Evolutionary conservation across 2,329 filamentous ascomycete genomes (phyloP).

Genomic region (Exserohilum rostratum): DNA sequence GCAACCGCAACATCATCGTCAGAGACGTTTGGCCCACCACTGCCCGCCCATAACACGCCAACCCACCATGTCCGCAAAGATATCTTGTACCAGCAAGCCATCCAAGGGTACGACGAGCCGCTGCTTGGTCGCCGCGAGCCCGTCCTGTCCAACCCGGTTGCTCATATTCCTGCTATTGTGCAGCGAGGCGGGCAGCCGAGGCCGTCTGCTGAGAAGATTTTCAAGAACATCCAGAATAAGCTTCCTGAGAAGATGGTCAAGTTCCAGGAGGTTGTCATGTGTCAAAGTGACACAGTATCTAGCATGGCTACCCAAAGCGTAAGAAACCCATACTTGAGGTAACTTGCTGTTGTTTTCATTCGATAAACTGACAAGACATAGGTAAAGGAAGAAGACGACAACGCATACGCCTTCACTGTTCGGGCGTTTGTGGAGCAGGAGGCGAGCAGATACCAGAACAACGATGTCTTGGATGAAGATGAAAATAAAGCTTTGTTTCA

Average conservation of each 20-base stretch:
- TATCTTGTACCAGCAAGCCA: constrained; percentile 2
- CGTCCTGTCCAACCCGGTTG: constrained; percentile 13
- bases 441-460: constrained; percentile 3
- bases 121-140: constrained; percentile 18
- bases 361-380: background rate
- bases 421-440: constrained; percentile 11
- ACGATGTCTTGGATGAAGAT: constrained; percentile 15
- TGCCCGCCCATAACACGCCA: background rate
- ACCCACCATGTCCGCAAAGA: background rate
- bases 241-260: background rate
- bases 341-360: too few species aligned
- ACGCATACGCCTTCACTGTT: constrained; percentile 1
- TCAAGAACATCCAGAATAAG: constrained; percentile 6
- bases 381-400: background rate
- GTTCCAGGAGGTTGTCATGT: background rate
- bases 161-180: constrained; percentile 14
- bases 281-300: background rate
- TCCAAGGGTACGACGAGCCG: constrained; percentile 19
- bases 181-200: constrained; percentile 8
- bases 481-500: constrained; percentile 16
- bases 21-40: background rate
- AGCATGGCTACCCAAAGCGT: background rate
- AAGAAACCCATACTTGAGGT: too few species aligned
- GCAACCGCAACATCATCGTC: background rate
- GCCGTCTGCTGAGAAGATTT: constrained; percentile 3